Conservation (phyloP, 345 rosid genomes). For the Rhodomyrtus tomentosa region DNA sequence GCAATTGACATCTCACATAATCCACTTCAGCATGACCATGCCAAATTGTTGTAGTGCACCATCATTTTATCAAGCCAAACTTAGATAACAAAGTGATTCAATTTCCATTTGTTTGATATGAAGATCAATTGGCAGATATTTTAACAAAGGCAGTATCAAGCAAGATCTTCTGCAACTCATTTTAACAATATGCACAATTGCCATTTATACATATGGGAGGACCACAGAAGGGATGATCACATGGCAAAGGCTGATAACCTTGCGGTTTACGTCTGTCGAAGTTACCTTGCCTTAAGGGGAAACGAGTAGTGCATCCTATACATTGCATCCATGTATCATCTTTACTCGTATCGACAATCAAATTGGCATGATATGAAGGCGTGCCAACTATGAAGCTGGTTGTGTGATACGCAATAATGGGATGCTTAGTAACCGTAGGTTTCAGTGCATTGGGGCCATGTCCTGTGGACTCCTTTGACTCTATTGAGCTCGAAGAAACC, state of each 20-base stretch:
- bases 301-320: not conserved
- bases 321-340: not conserved
- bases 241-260: not conserved
- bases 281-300: not conserved
- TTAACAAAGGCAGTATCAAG: too few relatives aligned
- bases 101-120: too few relatives aligned
- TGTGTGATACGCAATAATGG: not conserved
- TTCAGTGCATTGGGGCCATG: not conserved
- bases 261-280: not conserved
- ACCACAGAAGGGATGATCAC: not conserved
- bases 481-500: not conserved
- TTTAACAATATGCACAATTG: not conserved
- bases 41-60: too few relatives aligned
- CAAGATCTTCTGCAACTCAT: too few relatives aligned
- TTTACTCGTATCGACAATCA: not conserved
- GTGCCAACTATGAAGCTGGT: not conserved
- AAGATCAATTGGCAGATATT: too few relatives aligned
- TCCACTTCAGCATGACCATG: too few relatives aligned
- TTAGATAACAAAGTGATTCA: too few relatives aligned
- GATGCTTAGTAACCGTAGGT: not conserved
- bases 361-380: not conserved
- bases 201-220: not conserved
- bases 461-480: not conserved
- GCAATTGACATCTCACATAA: too few relatives aligned
- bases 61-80: too few relatives aligned